Conservation (phyloP, 2,329 filamentous ascomycete genomes). For the Aspergillus sp. region DNA sequence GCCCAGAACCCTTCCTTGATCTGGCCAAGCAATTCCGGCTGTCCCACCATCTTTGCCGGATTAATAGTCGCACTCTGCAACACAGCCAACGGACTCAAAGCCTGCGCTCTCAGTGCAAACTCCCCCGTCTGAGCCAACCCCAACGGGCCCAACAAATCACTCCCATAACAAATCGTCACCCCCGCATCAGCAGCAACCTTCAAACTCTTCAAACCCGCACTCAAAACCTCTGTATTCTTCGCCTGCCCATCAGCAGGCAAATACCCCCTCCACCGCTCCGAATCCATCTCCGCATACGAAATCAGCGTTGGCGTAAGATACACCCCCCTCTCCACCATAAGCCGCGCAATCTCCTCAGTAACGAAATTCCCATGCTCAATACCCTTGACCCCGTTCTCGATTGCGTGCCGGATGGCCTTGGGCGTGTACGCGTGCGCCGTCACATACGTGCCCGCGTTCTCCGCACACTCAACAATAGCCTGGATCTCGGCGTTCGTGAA, state of each 20-base stretch:
- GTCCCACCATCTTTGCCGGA: conserved; percentile 50
- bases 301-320: conserved; percentile 57
- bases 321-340: conserved; percentile 51
- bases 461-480: conserved; percentile 54
- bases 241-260: conserved; percentile 35
- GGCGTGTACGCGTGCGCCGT: conserved; percentile 61
- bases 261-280: conserved; percentile 34
- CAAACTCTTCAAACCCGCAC: conserved; percentile 48
- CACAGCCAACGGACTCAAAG: conserved; percentile 45
- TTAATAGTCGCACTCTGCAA: conserved; percentile 55
- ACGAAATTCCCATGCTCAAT: conserved; percentile 56
- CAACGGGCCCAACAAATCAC: conserved; percentile 55
- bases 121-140: conserved; percentile 51
- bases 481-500: conserved; percentile 58
- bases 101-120: conserved; percentile 47
- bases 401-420: conserved; percentile 53
- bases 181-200: conserved; percentile 53
- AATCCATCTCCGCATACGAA: conserved; percentile 49
- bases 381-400: conserved; percentile 55
- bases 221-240: conserved; percentile 55
- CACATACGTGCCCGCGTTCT: conserved; percentile 52
- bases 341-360: conserved; percentile 44
- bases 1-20: conserved; percentile 52
- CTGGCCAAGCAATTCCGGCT: conserved; percentile 51
- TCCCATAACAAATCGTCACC: conserved; percentile 57